Evolutionary conservation across 345 rosid species (phyloP).

Genomic region (Lenwebbia sp.): DNA sequence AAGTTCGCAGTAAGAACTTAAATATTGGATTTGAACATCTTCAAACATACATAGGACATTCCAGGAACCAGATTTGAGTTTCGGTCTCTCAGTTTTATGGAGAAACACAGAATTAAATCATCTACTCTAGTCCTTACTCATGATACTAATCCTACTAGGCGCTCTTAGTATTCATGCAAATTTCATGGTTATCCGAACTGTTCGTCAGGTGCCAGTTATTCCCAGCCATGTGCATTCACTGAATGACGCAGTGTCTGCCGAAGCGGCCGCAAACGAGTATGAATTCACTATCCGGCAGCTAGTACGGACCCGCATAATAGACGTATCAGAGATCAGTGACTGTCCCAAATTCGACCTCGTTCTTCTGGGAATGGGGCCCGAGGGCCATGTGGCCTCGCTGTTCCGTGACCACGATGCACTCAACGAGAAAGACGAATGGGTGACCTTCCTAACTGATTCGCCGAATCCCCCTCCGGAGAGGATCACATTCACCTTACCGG

Average conservation of each 20-base stretch:
- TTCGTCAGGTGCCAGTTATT: conserved; percentile 49
- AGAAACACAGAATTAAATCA: neutral
- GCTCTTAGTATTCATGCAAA: neutral
- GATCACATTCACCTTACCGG: conserved; percentile 88
- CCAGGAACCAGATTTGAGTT: neutral
- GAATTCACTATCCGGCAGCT: conserved; percentile 64
- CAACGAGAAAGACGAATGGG: conserved; percentile 60
- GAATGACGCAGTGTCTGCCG: conserved; percentile 62
- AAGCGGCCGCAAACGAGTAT: conserved; percentile 76
- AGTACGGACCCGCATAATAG: conserved; percentile 52
- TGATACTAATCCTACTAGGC: neutral
- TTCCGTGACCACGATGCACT: conserved; percentile 61
- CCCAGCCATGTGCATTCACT: conserved; percentile 76
- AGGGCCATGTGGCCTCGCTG: conserved; percentile 85
- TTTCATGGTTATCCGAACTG: neutral
- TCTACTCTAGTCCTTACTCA: neutral
- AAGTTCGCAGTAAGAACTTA: neutral
- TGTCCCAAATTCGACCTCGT: conserved; percentile 86
- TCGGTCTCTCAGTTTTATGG: neutral
- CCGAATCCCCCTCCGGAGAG: conserved; percentile 87
- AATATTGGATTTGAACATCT: neutral
- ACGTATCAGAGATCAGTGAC: conserved; percentile 59
- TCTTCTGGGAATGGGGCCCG: conserved; percentile 80
- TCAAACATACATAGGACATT: neutral
- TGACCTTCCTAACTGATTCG: conserved; percentile 57